phyloP scores from a whole-genome alignment of 2,329 filamentous ascomycete genomes.

The Clarireedia homoeocarpa region DNA sequence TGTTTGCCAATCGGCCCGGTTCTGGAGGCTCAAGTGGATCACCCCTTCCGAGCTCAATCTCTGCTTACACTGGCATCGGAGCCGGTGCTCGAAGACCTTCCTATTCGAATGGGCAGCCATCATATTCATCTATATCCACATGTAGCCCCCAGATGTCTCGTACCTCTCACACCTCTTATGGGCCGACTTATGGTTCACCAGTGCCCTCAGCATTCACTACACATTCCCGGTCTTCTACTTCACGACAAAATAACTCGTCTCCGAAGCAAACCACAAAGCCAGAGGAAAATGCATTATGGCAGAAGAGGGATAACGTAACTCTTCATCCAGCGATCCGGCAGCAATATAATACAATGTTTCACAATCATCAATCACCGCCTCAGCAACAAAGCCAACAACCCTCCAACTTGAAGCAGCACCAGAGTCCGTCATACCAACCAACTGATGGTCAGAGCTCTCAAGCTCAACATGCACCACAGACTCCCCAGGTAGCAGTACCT shows the following conservation, averaged over 20 bases:
- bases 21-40: conserved; percentile 7
- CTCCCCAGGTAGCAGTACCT: not conserved
- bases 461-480: not conserved
- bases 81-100: not conserved
- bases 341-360: conserved; percentile 24
- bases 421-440: not conserved
- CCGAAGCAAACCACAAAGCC: conserved; percentile 8
- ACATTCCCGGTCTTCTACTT: conserved; percentile 5
- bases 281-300: conserved; percentile 13
- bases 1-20: conserved; percentile 20
- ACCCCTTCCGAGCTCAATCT: not conserved
- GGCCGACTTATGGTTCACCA: conserved; percentile 4
- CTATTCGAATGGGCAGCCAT: not conserved
- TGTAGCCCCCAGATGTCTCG: not conserved
- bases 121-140: not conserved
- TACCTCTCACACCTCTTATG: not conserved
- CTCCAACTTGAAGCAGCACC: not conserved
- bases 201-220: not conserved
- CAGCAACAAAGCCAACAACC: conserved; percentile 1
- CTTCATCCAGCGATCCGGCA: conserved; percentile 34
- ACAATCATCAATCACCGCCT: conserved; percentile 12
- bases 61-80: conserved; percentile 4
- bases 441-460: not conserved
- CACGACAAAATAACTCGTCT: conserved; percentile 11
- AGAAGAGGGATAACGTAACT: conserved; percentile 20